These are phyloP conservation scores for Tulasnella calospora DNA, from an alignment of 768 basidiomycete genomes.

Conservation along the genomic window DNA sequence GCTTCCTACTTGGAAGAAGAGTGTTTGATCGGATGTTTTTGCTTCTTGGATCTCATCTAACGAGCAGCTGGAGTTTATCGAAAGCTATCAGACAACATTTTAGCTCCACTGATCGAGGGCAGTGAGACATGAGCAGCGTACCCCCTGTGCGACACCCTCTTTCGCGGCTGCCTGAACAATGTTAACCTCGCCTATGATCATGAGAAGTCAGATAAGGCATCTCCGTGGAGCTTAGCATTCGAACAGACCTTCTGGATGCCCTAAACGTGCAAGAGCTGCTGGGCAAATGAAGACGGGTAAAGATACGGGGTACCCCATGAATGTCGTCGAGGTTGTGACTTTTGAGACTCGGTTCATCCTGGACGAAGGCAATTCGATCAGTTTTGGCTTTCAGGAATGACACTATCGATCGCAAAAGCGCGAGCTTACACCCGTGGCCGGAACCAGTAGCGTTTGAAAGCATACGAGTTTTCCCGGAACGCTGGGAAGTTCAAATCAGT, in stretches of 20 bases:
- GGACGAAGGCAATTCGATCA: neutral
- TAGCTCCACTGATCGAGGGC: neutral
- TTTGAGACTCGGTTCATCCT: slow-evolving; percentile 56
- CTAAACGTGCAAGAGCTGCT: slow-evolving; percentile 77
- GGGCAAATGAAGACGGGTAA: slow-evolving; percentile 82
- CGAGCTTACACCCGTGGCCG: slow-evolving; percentile 59
- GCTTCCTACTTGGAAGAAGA: slow-evolving; percentile 62
- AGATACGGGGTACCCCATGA: slow-evolving; percentile 63
- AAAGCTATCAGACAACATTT: slow-evolving; percentile 30
- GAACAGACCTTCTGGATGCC: slow-evolving; percentile 65
- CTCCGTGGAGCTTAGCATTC: slow-evolving; percentile 18
- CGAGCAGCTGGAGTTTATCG: slow-evolving; percentile 61
- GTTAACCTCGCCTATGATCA: slow-evolving; percentile 63
- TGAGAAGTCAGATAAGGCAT: neutral
- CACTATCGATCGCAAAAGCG: neutral
- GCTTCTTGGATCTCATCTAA: slow-evolving; percentile 57
- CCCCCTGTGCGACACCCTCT: slow-evolving; percentile 64
- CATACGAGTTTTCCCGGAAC: slow-evolving; percentile 62
- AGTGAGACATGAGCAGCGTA: slow-evolving; percentile 29
- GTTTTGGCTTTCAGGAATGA: neutral
- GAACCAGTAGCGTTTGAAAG: slow-evolving; percentile 85
- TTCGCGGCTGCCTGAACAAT: slow-evolving; percentile 64
- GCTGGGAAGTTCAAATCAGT: slow-evolving; percentile 39
- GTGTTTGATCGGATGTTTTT: slow-evolving; percentile 51
- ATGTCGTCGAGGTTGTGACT: slow-evolving; percentile 65